Evolutionary conservation across 345 rosid genomes (phyloP).

Genomic region (Populus euphratica): DNA sequence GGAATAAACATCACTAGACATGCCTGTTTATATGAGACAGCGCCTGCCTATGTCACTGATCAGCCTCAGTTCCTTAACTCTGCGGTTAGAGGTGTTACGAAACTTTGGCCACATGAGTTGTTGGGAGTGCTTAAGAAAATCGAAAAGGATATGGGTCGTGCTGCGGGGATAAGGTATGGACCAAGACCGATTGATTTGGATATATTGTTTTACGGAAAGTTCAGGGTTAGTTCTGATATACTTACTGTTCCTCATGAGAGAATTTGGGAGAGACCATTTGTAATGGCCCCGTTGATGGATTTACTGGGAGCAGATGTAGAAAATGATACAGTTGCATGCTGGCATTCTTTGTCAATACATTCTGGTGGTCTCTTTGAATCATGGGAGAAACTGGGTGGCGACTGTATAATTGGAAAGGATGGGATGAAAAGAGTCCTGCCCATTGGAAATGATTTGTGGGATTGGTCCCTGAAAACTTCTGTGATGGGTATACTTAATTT

Average conservation of each 20-base stretch:
- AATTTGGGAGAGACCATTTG: slow-evolving; percentile 92
- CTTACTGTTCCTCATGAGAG: slow-evolving; percentile 79
- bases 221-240: slow-evolving; percentile 50
- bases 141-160: slow-evolving; percentile 79
- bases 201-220: slow-evolving; percentile 77
- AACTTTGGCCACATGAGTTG: slow-evolving; percentile 78
- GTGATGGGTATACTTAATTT: slow-evolving; percentile 90
- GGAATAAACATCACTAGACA: slow-evolving; percentile 68
- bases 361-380: slow-evolving; percentile 55
- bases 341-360: slow-evolving; percentile 64
- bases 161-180: slow-evolving; percentile 67
- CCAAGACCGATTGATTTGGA: slow-evolving; percentile 91
- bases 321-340: slow-evolving; percentile 60
- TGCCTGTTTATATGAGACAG: slow-evolving; percentile 80
- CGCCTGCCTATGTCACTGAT: slow-evolving; percentile 82
- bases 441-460: slow-evolving; percentile 63
- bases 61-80: slow-evolving; percentile 87
- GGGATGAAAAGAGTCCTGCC: slow-evolving; percentile 81
- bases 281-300: slow-evolving; percentile 86
- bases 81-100: slow-evolving; percentile 75
- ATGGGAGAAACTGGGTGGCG: slow-evolving; percentile 86
- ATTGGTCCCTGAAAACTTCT: slow-evolving; percentile 62
- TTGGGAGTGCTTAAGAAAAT: slow-evolving; percentile 63
- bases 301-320: slow-evolving; percentile 63
- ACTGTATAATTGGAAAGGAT: slow-evolving; percentile 61